Evolutionary conservation across 2,329 filamentous ascomycete species (phyloP).

Genomic region (Colletotrichum godetiae): DNA sequence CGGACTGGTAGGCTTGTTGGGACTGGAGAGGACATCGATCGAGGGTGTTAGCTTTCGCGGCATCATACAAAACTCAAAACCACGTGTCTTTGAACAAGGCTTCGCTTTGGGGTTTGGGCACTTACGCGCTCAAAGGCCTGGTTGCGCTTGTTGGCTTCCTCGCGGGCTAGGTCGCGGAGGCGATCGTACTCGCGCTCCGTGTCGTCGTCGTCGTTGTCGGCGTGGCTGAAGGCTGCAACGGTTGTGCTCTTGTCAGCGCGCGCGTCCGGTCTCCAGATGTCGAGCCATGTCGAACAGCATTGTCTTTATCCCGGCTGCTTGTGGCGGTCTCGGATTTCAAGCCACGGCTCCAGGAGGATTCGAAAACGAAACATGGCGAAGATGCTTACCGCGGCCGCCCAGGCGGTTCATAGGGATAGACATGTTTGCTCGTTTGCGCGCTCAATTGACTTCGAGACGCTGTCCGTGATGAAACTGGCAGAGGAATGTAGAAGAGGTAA

Average conservation of each 20-base stretch:
- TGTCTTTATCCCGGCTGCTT: neutral
- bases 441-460: neutral
- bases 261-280: neutral
- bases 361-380: neutral
- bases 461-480: neutral
- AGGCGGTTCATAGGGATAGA: slow-evolving; percentile 37
- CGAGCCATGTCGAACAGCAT: neutral
- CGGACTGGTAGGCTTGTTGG: slow-evolving; percentile 82
- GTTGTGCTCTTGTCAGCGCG: neutral
- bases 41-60: neutral
- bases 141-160: slow-evolving; percentile 82
- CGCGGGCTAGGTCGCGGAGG: slow-evolving; percentile 83
- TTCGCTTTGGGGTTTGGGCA: slow-evolving; percentile 18
- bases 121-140: slow-evolving; percentile 79
- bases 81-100: neutral
- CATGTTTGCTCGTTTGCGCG: slow-evolving; percentile 8
- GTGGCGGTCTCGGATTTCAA: slow-evolving; percentile 15
- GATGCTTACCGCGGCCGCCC: slow-evolving; percentile 36
- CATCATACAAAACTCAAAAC: neutral
- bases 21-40: slow-evolving; percentile 55
- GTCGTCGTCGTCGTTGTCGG: slow-evolving; percentile 69
- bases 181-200: slow-evolving; percentile 92
- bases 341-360: slow-evolving; percentile 9
- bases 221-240: slow-evolving; percentile 79
- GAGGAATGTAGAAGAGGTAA: slow-evolving; percentile 3